Conservation (phyloP, 306 rosid genomes). For the Casuarina glauca region DNA sequence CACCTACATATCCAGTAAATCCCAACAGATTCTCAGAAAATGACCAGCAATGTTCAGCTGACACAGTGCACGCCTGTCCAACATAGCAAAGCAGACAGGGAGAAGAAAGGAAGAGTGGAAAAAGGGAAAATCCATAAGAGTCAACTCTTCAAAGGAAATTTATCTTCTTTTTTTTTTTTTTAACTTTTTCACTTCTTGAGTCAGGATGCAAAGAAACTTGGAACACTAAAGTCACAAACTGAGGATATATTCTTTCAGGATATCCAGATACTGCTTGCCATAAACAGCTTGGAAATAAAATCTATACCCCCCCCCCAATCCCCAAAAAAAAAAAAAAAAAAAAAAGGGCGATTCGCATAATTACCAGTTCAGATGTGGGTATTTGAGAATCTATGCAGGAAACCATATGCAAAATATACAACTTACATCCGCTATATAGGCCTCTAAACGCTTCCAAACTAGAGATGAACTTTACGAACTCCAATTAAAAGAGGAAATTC, state of each 20-base stretch:
- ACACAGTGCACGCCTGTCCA: background rate
- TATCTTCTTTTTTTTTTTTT: background rate
- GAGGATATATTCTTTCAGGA: background rate
- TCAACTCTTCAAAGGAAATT: background rate
- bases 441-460: background rate
- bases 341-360: background rate
- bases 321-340: background rate
- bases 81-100: slow-evolving; percentile 9
- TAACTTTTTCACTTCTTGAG: background rate
- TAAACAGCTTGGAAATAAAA: slow-evolving; percentile 5
- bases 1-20: slow-evolving; percentile 36
- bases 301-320: background rate
- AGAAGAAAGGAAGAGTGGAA: background rate
- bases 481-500: background rate
- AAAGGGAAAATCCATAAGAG: background rate
- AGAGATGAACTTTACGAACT: slow-evolving; percentile 1
- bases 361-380: background rate
- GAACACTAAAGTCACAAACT: background rate
- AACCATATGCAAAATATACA: background rate
- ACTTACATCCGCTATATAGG: background rate
- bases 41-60: slow-evolving; percentile 17
- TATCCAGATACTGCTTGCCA: background rate
- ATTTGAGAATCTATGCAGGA: background rate
- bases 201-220: background rate
- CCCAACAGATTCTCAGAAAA: slow-evolving; percentile 41